phyloP scores from a whole-genome alignment of 169 alveolate species.

The Cryptosporidium sp. region DNA sequence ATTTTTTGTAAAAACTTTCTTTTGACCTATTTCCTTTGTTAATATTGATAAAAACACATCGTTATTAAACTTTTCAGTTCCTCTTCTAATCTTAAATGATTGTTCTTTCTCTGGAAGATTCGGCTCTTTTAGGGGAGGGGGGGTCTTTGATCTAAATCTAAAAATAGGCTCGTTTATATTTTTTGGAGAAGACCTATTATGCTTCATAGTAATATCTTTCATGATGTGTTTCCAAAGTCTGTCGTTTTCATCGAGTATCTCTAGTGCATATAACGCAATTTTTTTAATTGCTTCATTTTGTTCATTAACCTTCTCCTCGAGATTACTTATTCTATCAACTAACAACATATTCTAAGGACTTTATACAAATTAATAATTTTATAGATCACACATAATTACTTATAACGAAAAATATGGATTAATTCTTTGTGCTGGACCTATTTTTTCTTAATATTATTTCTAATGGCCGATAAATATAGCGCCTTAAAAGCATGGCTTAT shows the following conservation, averaged over 20 bases:
- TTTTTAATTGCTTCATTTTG: conserved; percentile 64
- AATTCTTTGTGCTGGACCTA: conserved; percentile 8
- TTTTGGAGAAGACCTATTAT: no score
- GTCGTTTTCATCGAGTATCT: conserved; percentile 67
- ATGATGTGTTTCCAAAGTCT: conserved; percentile 52
- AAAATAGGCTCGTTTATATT: not conserved
- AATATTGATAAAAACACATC: not conserved
- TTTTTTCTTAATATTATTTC: not conserved
- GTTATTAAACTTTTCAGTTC: not conserved
- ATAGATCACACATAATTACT: not conserved
- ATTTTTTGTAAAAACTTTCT: not conserved
- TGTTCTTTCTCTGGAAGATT: not conserved
- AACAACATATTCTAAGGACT: not conserved
- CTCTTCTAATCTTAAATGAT: not conserved
- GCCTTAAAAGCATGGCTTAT: conserved; percentile 12
- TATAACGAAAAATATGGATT: not conserved
- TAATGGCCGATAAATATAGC: not conserved
- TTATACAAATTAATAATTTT: not conserved
- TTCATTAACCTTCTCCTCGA: conserved; percentile 38
- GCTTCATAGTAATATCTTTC: not conserved
- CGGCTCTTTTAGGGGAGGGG: conserved; percentile 66
- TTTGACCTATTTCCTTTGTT: not conserved
- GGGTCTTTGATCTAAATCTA: conserved; percentile 65
- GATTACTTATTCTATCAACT: conserved; percentile 17
- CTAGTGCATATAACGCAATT: conserved; percentile 33